Conservation (phyloP, 1,284 basidiomycete species). For the Irpex sp. region DNA sequence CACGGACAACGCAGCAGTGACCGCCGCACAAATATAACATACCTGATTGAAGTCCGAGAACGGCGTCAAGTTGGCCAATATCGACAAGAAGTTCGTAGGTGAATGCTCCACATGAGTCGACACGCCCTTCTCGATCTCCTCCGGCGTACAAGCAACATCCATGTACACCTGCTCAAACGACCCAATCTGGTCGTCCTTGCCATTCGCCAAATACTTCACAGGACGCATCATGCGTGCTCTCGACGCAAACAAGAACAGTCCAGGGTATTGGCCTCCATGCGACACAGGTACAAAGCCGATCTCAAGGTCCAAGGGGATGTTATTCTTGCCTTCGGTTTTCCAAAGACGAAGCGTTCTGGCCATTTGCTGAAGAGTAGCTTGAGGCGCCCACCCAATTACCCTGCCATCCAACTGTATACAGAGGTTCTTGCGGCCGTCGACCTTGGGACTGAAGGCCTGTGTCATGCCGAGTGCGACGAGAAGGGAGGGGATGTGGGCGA, state of each 20-base stretch:
- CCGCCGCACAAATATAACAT: background rate
- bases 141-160: conserved; percentile 92
- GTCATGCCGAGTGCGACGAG: conserved; percentile 94
- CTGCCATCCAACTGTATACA: conserved; percentile 94
- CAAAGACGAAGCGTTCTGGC: conserved; percentile 86
- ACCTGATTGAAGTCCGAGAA: conserved; percentile 98
- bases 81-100: conserved; percentile 94
- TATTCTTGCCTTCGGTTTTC: conserved; percentile 88
- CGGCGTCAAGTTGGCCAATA: conserved; percentile 77
- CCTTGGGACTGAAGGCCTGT: conserved; percentile 74
- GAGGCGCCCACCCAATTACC: conserved; percentile 93
- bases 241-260: conserved; percentile 90
- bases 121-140: conserved; percentile 82
- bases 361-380: conserved; percentile 74
- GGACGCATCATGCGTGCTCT: conserved; percentile 97
- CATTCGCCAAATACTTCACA: conserved; percentile 88
- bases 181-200: conserved; percentile 87
- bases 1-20: conserved; percentile 1
- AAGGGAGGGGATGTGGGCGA: conserved; percentile 78
- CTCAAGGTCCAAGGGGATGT: conserved; percentile 92
- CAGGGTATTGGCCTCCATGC: conserved; percentile 95
- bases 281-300: conserved; percentile 91
- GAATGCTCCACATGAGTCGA: conserved; percentile 93
- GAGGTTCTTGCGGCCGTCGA: conserved; percentile 81
- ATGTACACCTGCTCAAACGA: conserved; percentile 99